Conservation (phyloP, 139 green algal species). For the Yamagishiella unicocca region DNA sequence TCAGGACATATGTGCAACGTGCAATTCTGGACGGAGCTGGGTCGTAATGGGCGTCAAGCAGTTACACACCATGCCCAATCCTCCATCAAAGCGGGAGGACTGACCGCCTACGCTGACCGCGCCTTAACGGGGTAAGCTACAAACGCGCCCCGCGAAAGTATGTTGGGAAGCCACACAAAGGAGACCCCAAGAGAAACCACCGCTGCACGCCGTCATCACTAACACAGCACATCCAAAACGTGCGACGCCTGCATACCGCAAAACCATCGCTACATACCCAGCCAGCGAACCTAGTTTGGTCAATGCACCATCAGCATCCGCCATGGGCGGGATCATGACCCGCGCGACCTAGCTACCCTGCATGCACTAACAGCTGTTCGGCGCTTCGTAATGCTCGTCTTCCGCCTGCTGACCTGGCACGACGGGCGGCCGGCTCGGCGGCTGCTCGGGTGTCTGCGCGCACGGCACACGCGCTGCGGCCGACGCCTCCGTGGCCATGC, state of each 20-base stretch:
- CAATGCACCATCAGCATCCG: too few species aligned
- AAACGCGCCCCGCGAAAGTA: too few species aligned
- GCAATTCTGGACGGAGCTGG: neutral
- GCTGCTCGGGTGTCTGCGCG: neutral
- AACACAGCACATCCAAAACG: too few species aligned
- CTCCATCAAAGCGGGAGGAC: neutral
- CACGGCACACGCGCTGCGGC: neutral
- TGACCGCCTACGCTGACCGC: neutral
- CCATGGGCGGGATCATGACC: too few species aligned
- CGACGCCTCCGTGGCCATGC: neutral
- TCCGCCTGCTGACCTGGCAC: slow-evolving; percentile 24
- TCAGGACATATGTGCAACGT: neutral
- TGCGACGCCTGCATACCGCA: too few species aligned
- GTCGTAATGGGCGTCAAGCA: neutral
- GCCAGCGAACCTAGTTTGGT: too few species aligned
- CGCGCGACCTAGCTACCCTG: too few species aligned
- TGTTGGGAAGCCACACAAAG: too few species aligned
- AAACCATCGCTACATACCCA: too few species aligned
- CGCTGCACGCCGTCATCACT: too few species aligned
- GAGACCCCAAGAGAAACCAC: too few species aligned
- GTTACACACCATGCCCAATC: slow-evolving; percentile 11
- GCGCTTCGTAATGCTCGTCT: neutral
- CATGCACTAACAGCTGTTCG: neutral
- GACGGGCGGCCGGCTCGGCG: neutral
- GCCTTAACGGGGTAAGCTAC: too few species aligned